phyloP scores from a whole-genome alignment of 345 rosid species.

The Sisymbrium altissimum region DNA sequence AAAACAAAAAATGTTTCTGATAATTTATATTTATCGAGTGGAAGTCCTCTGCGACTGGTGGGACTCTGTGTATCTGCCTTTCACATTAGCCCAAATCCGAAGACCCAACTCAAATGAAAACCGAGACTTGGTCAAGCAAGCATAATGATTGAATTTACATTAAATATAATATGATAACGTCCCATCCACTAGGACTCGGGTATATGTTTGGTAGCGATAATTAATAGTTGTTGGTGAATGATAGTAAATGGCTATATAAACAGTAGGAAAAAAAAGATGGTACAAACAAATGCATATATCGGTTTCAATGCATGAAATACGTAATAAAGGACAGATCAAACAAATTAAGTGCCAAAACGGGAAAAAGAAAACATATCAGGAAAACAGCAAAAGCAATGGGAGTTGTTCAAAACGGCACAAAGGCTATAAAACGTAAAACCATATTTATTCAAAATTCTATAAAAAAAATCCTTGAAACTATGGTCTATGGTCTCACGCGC shows the following conservation, averaged over 20 bases:
- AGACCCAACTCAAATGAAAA: background rate
- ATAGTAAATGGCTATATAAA: background rate
- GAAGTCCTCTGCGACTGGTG: background rate
- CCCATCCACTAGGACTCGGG: background rate
- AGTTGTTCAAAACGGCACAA: background rate
- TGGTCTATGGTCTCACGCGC: background rate
- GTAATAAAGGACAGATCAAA: background rate
- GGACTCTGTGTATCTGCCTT: background rate
- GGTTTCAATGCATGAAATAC: background rate
- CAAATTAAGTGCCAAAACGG: background rate
- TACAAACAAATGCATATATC: background rate
- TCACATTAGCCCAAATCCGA: background rate
- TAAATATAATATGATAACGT: slow-evolving; percentile 6
- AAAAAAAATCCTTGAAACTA: background rate
- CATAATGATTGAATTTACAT: background rate
- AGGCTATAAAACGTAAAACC: background rate
- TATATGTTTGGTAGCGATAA: background rate
- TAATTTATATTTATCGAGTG: background rate
- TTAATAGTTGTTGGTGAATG: background rate
- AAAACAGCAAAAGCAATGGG: too few relatives aligned
- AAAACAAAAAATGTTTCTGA: too few relatives aligned
- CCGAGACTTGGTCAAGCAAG: slow-evolving; percentile 2
- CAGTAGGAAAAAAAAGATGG: background rate
- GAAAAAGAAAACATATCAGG: background rate
- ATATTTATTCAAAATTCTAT: too few relatives aligned